phyloP scores from a whole-genome alignment of 2,329 filamentous ascomycete genomes.

The Apiospora arundinis region DNA sequence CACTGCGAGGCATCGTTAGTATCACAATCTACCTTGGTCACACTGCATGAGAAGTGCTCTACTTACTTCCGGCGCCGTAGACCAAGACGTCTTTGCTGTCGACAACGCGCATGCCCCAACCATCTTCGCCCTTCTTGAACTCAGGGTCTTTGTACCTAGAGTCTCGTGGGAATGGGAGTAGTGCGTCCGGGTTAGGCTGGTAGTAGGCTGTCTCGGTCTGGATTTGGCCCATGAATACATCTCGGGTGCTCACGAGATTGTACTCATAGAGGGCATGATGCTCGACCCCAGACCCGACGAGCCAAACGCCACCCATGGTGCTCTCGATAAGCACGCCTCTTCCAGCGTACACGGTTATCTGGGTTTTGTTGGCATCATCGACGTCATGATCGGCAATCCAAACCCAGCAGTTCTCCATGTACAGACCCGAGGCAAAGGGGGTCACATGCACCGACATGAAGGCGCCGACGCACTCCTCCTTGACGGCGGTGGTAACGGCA shows the following conservation, averaged over 20 bases:
- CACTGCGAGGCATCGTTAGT: slow-evolving; percentile 39
- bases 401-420: slow-evolving; percentile 53
- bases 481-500: slow-evolving; percentile 32
- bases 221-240: slow-evolving; percentile 68
- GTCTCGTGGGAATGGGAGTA: slow-evolving; percentile 59
- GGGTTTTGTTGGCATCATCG: slow-evolving; percentile 50
- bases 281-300: slow-evolving; percentile 70
- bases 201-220: slow-evolving; percentile 77
- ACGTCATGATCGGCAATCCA: slow-evolving; percentile 56
- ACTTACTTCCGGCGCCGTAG: slow-evolving; percentile 63
- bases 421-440: slow-evolving; percentile 44
- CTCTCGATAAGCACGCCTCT: slow-evolving; percentile 57
- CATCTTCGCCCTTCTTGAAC: slow-evolving; percentile 55
- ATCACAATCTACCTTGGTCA: not conserved
- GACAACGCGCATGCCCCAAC: slow-evolving; percentile 70
- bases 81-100: slow-evolving; percentile 60
- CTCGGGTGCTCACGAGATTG: slow-evolving; percentile 63
- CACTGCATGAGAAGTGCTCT: not conserved
- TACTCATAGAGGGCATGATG: slow-evolving; percentile 74
- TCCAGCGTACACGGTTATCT: slow-evolving; percentile 56
- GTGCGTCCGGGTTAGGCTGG: slow-evolving; percentile 68
- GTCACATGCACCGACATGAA: slow-evolving; percentile 53
- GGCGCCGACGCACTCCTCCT: slow-evolving; percentile 47
- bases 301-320: slow-evolving; percentile 57
- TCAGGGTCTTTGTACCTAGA: slow-evolving; percentile 53